These are phyloP conservation scores for Warburgia ugandensis DNA, from an alignment of 164 flowering plant genomes.

Conservation along the genomic window DNA sequence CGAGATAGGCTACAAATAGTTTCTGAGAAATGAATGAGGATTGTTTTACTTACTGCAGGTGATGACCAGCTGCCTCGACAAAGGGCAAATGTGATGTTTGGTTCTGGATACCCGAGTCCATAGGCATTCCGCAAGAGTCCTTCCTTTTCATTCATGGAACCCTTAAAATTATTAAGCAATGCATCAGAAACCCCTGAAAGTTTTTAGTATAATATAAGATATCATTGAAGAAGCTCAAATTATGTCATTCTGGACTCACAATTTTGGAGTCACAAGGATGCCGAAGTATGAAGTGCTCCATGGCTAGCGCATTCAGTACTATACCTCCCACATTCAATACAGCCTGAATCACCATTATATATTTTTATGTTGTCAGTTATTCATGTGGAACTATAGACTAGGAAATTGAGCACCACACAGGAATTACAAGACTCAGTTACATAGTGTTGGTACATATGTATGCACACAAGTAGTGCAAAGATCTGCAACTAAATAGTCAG, in stretches of 20 bases:
- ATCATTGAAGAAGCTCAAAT: not conserved
- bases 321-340: slow-evolving; percentile 79
- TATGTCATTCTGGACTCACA: slow-evolving; percentile 28
- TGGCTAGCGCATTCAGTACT: slow-evolving; percentile 74
- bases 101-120: slow-evolving; percentile 85
- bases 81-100: slow-evolving; percentile 83
- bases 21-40: not conserved
- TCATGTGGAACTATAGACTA: too few species aligned
- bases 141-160: slow-evolving; percentile 54
- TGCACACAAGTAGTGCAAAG: too few species aligned
- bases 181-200: slow-evolving; percentile 3
- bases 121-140: slow-evolving; percentile 58
- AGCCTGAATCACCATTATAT: slow-evolving; percentile 43
- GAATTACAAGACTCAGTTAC: too few species aligned
- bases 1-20: not conserved
- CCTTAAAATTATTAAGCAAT: slow-evolving; percentile 19
- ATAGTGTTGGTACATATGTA: too few species aligned
- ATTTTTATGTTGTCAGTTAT: not conserved
- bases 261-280: slow-evolving; percentile 45
- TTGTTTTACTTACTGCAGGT: slow-evolving; percentile 65
- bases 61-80: slow-evolving; percentile 96
- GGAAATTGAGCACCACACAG: too few species aligned
- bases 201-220: not conserved
- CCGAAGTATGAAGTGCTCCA: slow-evolving; percentile 87
- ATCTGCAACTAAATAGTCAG: too few species aligned